Evolutionary conservation across 768 basidiomycete species (phyloP), one percentile per base, ranked within the genome.

Genomic region (Mycena sanguinolenta): DNA sequence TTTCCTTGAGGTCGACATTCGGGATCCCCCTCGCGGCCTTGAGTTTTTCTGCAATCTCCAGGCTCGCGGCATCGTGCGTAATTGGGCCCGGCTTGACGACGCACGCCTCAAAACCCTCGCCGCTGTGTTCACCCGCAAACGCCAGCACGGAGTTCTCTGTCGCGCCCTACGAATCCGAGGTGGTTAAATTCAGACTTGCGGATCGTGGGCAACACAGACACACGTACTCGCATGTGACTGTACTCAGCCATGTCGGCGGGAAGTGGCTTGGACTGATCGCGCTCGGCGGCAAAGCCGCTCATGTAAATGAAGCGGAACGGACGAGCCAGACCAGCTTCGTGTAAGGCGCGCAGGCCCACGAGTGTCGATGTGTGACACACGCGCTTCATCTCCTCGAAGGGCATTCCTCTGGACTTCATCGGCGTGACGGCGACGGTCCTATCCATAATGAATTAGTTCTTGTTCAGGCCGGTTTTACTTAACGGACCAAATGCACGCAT

Each of bases 351-450:
- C 23, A 58, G 23, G n/a, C 13, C 55, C 55, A 17, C 55, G 14
- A 58, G 34, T 19, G 55, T 58, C 34, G 55, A 58, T 1, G 36
- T 58, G 13, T 58, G 55, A 34, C 55, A 58, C 3, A 58, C n/a
- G 34, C 55, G 34, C n/a, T 3, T 58, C 55, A 58, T 36, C 55
- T 58, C 55, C 0, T 58, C 55, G 23, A 38, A 38, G 10, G 55
- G 12, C 13, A 38, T 8, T 3, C 2, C 3, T 14, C 16, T 38
- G 36, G 55, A 38, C 23, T 58, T 58, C 6, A 34, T 13, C n/a
- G 55, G 55, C 5, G 55, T 58, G 34, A 58, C n/a, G 23, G 55
- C 55, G 23, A 58, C 55, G 36, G 55, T 58, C 55, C 55, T 58
- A n/a, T n/a, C n/a, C 4, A n/a, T 4, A 46, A n/a, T 4, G 8